Evolutionary conservation across 495 filamentous ascomycete genomes (phyloP), one percentile per base, ranked within the genome.

Genomic region (Hyaloscypha hepaticicola): DNA sequence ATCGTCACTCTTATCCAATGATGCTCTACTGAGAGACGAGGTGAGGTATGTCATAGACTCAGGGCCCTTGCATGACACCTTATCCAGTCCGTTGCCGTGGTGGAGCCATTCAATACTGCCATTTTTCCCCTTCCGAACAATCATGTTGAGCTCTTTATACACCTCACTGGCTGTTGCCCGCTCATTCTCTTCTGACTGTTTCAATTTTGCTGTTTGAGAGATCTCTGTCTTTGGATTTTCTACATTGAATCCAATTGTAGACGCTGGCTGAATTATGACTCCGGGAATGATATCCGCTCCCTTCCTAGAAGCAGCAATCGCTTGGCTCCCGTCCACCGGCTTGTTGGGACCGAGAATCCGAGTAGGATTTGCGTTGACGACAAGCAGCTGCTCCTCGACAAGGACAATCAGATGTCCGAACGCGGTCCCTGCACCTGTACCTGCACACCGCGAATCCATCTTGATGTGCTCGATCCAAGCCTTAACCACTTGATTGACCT

Each of bases 331-430:
- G 33, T 5, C 55, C 1, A 19, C 55, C n/a, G 22, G 3, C 16
- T 31, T 57, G 4, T 57, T 24, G 16, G 16, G 55, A 22, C 16
- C 4, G 3, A 31, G 8, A 22, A 57, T 57, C 27, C 5, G 55
- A 34, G 27, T 57, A n/a, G 55, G 55, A 31, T 33, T 57, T n/a
- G 55, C 55, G 14, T 5, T 57, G 53, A 64, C 61, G 19, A 56
- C 24, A 25, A 64, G 61, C 24, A 64, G 24, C 33, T 51, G 28
- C 14, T 41, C 45, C 25, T 45, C 51, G 24, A 64, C 45, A 48
- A 64, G 61, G 19, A 19, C 11, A 56, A 64, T 22, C 29, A 64
- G 25, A 28, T 11, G 61, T 1, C 53, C 28, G 19, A 64, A 11
- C 7, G 61, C 61, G 34, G 53, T 64, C 53, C 22, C 52, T 19